Conservation (phyloP, 352 stramenopile species). For the Plasmopara muralis region DNA sequence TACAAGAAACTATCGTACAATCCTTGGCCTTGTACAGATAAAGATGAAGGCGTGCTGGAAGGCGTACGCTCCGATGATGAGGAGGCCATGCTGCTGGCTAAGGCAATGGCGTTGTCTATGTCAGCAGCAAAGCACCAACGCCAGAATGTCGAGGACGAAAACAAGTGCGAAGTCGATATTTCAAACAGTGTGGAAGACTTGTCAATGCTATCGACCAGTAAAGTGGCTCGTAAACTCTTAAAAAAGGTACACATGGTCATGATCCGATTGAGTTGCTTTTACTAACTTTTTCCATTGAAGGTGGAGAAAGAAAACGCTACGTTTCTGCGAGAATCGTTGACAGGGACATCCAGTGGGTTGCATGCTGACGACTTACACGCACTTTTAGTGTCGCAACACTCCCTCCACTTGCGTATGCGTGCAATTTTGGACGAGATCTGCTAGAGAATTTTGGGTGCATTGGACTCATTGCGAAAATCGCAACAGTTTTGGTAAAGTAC, state of each 20-base stretch:
- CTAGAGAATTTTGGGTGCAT: slow-evolving; percentile 1
- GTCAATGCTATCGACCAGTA: slow-evolving; percentile 15
- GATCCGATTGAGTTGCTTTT: neutral
- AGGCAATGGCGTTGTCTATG: slow-evolving; percentile 87
- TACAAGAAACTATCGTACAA: slow-evolving; percentile 83
- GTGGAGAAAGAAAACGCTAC: slow-evolving; percentile 60
- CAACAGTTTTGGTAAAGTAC: neutral
- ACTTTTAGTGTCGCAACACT: slow-evolving; percentile 44
- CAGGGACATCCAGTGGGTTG: slow-evolving; percentile 40
- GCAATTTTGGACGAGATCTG: slow-evolving; percentile 31
- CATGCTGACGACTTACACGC: slow-evolving; percentile 66
- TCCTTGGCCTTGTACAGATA: slow-evolving; percentile 7
- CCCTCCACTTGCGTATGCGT: slow-evolving; percentile 34
- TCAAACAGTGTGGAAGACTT: slow-evolving; percentile 5
- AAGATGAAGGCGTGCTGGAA: slow-evolving; percentile 8
- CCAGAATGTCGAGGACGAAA: slow-evolving; percentile 31
- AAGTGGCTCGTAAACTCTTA: slow-evolving; percentile 41
- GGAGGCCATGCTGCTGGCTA: slow-evolving; percentile 81
- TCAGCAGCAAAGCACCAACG: slow-evolving; percentile 52
- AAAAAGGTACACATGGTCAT: slow-evolving; percentile 37
- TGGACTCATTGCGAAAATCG: neutral
- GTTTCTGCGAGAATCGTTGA: slow-evolving; percentile 48
- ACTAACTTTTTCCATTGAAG: slow-evolving; percentile 21
- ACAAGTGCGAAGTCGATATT: slow-evolving; percentile 22
- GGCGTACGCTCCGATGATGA: slow-evolving; percentile 37